Evolutionary conservation across 116 monocot species (phyloP).

Genomic region (Iris pallida): DNA sequence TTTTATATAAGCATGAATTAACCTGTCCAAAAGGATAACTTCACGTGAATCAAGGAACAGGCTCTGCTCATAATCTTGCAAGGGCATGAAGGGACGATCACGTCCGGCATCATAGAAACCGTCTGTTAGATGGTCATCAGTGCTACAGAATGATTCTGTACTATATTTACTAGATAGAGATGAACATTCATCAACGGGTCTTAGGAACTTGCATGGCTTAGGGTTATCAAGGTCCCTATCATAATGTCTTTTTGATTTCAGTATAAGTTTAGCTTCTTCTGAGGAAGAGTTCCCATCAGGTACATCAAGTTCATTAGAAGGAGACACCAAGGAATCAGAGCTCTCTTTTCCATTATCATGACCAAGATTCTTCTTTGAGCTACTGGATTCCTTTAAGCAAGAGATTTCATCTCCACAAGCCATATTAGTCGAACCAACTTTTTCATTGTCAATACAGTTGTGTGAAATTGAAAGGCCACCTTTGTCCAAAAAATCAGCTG

Average conservation of each 20-base stretch:
- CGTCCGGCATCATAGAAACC: slow-evolving; percentile 99
- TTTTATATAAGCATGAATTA: slow-evolving; percentile 2
- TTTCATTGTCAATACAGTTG: slow-evolving; percentile 16
- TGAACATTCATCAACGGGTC: slow-evolving; percentile 46
- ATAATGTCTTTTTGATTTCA: slow-evolving; percentile 72
- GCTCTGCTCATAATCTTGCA: slow-evolving; percentile 58
- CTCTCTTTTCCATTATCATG: slow-evolving; percentile 32
- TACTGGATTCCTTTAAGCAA: slow-evolving; percentile 24
- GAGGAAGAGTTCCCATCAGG: slow-evolving; percentile 30
- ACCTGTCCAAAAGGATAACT: slow-evolving; percentile 97
- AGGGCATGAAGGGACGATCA: slow-evolving; percentile 64
- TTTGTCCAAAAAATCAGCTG: neutral
- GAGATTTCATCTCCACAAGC: slow-evolving; percentile 18
- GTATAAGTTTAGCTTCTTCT: slow-evolving; percentile 25
- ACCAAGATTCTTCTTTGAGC: slow-evolving; percentile 17
- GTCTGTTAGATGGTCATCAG: slow-evolving; percentile 78
- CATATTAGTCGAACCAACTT: slow-evolving; percentile 14
- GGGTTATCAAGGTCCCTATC: slow-evolving; percentile 73
- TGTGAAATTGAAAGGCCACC: slow-evolving; percentile 12
- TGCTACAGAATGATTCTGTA: slow-evolving; percentile 73
- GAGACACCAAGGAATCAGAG: slow-evolving; percentile 1
- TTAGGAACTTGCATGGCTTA: slow-evolving; percentile 72
- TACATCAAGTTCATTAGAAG: slow-evolving; percentile 6
- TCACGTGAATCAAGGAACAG: slow-evolving; percentile 72
- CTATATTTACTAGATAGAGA: slow-evolving; percentile 71